Conservation (phyloP, 2,329 filamentous ascomycete species). For the Neonectria neomacrospora region DNA sequence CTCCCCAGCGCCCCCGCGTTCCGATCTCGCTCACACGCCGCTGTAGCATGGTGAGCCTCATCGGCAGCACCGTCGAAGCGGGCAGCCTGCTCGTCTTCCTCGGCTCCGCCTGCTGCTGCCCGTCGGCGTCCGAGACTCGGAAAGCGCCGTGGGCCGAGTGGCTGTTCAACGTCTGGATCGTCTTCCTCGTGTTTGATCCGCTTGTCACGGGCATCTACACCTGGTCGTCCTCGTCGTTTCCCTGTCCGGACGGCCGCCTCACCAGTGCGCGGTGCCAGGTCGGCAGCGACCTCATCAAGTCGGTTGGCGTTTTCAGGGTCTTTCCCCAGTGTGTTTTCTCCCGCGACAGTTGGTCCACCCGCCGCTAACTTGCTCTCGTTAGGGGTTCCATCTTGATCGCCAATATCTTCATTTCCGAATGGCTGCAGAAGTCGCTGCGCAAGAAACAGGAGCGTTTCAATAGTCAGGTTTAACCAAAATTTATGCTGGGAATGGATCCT, state of each 20-base stretch:
- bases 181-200: background rate
- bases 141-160: background rate
- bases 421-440: background rate
- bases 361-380: background rate
- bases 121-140: background rate
- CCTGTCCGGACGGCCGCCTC: background rate
- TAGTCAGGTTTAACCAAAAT: background rate
- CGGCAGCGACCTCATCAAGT: background rate
- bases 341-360: background rate
- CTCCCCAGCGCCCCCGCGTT: too few relatives aligned
- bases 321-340: background rate
- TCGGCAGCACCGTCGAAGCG: background rate
- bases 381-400: background rate
- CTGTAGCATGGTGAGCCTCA: background rate
- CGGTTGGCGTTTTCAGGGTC: background rate
- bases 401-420: background rate
- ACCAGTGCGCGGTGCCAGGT: background rate
- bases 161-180: background rate
- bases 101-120: background rate
- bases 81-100: background rate
- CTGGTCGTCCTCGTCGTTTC: background rate
- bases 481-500: background rate
- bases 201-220: background rate
- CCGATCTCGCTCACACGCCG: too few relatives aligned
- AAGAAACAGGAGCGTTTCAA: background rate